Evolutionary conservation across 257 asterid genomes (phyloP).

Genomic region (Solanum tarapatanum): DNA sequence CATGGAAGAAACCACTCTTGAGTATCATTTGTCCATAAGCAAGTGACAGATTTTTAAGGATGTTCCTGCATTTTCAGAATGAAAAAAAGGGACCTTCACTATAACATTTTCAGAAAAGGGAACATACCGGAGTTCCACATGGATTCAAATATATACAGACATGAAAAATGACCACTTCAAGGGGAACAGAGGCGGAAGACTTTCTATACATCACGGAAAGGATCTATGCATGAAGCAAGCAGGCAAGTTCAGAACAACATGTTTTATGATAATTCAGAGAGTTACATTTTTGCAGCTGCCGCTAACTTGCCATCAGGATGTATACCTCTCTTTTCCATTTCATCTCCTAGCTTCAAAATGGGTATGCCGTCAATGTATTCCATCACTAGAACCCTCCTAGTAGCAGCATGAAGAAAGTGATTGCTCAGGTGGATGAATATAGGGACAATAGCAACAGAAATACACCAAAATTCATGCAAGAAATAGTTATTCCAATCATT

Average conservation of each 20-base stretch:
- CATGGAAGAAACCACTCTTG: slow-evolving; percentile 95
- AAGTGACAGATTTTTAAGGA: slow-evolving; percentile 77
- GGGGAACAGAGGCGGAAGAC: not conserved
- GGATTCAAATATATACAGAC: not conserved
- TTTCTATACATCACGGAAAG: not conserved
- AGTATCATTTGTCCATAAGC: slow-evolving; percentile 98
- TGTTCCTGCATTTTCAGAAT: slow-evolving; percentile 48
- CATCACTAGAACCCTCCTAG: slow-evolving; percentile 88
- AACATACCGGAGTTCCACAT: not conserved
- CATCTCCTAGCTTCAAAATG: slow-evolving; percentile 85
- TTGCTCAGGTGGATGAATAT: not conserved
- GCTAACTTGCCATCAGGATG: slow-evolving; percentile 86
- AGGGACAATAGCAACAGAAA: not conserved
- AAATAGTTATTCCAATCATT: not conserved
- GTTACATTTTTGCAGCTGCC: slow-evolving; percentile 94
- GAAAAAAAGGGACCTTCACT: not conserved
- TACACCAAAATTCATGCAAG: not conserved
- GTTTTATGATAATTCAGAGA: slow-evolving; percentile 26
- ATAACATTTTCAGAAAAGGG: not conserved
- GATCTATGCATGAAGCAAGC: not conserved
- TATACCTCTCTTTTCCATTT: slow-evolving; percentile 89
- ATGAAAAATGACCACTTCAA: not conserved
- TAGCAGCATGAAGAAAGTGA: slow-evolving; percentile 10
- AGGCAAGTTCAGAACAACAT: slow-evolving; percentile 18
- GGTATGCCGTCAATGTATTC: slow-evolving; percentile 92